These are phyloP conservation scores for Plasmodium berghei DNA, from an alignment of 169 alveolate species.

Conservation along the genomic window DNA sequence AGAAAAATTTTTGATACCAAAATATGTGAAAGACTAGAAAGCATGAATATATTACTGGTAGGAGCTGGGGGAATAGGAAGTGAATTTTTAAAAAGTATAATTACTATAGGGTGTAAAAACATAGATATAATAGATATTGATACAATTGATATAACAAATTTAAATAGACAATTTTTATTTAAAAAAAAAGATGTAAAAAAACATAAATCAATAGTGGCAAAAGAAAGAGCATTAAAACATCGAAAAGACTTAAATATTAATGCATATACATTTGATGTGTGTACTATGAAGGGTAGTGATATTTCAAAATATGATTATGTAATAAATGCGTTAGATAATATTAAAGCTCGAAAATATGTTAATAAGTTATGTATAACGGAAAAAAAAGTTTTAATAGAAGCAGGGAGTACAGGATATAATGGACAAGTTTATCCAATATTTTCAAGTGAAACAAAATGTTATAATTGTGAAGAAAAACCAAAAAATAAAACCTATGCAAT, in stretches of 20 bases:
- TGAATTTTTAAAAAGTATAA: constrained; percentile 96
- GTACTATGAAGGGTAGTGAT: constrained; percentile 87
- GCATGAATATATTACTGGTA: constrained; percentile 88
- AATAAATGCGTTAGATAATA: constrained; percentile 96
- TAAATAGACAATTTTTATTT: constrained; percentile 98
- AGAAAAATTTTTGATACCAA: constrained; percentile 74
- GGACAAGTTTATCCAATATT: constrained; percentile 93
- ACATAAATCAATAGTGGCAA: constrained; percentile 93
- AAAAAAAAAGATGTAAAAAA: constrained; percentile 82
- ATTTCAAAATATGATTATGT: constrained; percentile 90
- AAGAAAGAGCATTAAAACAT: constrained; percentile 82
- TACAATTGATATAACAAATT: constrained; percentile 96
- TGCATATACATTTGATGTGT: constrained; percentile 85
- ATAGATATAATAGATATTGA: constrained; percentile 97
- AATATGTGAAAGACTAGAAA: constrained; percentile 77
- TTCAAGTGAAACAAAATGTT: constrained; percentile 93
- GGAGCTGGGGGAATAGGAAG: constrained; percentile 99
- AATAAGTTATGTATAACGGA: constrained; percentile 92
- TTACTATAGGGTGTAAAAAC: constrained; percentile 92
- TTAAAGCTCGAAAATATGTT: constrained; percentile 95
- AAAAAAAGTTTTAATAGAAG: constrained; percentile 93
- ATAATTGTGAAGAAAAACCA: constrained; percentile 93
- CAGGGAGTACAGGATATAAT: constrained; percentile 96
- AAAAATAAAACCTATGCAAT: constrained; percentile 94
- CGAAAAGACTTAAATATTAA: constrained; percentile 76